phyloP scores from a whole-genome alignment of 1,139 yeast genomes.

The Diutina pseudorugosa region DNA sequence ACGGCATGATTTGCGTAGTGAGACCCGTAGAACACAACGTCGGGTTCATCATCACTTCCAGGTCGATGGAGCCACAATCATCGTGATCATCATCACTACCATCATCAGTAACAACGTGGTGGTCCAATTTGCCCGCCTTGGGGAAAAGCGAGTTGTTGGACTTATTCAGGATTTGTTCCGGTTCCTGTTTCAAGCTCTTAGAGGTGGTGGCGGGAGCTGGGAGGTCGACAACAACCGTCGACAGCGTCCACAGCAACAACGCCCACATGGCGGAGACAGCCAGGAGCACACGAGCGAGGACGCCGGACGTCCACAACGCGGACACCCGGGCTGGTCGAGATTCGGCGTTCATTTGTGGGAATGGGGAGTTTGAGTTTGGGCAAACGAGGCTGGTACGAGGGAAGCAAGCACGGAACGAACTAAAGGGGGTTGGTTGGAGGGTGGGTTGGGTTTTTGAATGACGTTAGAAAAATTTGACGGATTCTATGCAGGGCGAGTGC shows the following conservation, averaged over 20 bases:
- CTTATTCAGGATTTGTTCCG: too few species aligned
- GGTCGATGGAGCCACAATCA: not conserved
- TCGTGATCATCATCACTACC: not conserved
- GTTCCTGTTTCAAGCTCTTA: too few species aligned
- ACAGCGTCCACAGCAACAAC: not conserved
- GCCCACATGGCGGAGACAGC: not conserved
- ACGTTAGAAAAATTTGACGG: not conserved
- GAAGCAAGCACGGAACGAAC: too few species aligned
- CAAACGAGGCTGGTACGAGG: too few species aligned
- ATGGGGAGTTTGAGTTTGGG: too few species aligned
- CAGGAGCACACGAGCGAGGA: not conserved
- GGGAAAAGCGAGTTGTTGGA: not conserved
- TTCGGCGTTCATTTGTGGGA: not conserved
- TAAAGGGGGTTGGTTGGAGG: not conserved
- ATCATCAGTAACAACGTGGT: not conserved
- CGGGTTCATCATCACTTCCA: not conserved
- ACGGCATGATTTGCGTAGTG: conserved; percentile 36
- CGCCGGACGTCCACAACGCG: not conserved
- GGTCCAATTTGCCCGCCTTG: not conserved
- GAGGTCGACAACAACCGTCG: not conserved
- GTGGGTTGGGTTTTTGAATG: not conserved
- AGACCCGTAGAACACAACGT: conserved; percentile 34
- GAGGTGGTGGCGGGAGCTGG: too few species aligned
- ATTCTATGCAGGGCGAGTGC: not conserved
- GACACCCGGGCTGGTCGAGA: not conserved